Evolutionary conservation across 305 asterid species (phyloP).

Genomic region (Plantago coronopus): DNA sequence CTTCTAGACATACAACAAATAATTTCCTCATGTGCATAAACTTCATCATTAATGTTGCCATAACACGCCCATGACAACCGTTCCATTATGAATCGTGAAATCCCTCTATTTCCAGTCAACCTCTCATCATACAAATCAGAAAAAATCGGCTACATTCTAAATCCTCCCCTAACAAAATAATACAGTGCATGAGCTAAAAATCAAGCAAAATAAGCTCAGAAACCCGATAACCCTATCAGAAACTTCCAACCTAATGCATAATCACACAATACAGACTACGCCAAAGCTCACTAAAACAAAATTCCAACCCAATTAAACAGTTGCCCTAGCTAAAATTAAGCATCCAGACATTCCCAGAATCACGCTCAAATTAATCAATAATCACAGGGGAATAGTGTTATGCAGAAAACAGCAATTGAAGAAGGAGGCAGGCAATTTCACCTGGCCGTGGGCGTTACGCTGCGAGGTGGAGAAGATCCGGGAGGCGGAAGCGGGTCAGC

Average conservation of each 20-base stretch:
- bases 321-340: no score
- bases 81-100: not conserved
- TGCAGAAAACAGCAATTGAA: constrained; percentile 15
- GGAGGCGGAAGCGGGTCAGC: constrained; percentile 63
- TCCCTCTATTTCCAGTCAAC: not conserved
- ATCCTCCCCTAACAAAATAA: not conserved
- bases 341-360: not conserved
- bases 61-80: not conserved
- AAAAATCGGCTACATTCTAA: no score
- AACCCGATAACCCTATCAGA: not conserved
- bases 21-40: constrained; percentile 6
- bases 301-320: not conserved
- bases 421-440: constrained; percentile 24
- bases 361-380: not conserved
- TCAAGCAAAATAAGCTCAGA: not conserved
- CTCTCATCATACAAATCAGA: not conserved
- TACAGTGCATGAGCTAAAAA: not conserved
- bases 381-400: constrained; percentile 10
- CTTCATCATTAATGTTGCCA: constrained; percentile 11
- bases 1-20: not conserved
- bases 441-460: constrained; percentile 88
- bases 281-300: not conserved
- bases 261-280: not conserved
- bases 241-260: not conserved
- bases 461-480: constrained; percentile 76